Base-by-base conservation (phyloP, 306 rosid genomes). In the Prinsepia uniflora region DNA sequence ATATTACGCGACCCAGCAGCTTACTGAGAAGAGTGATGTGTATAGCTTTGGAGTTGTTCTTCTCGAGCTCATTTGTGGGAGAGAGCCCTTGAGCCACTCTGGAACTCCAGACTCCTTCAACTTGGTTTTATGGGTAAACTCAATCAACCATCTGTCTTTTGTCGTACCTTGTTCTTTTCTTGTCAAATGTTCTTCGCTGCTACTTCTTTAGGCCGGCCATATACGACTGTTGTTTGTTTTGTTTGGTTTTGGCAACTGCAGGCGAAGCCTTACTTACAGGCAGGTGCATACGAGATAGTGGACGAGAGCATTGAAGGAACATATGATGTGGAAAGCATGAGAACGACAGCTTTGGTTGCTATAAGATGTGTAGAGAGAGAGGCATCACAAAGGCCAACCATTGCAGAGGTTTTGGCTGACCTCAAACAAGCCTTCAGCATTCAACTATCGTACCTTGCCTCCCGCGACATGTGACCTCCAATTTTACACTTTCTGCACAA, bases 221-320 rank as follows among this genome's bases (percentile, higher is more conserved):
- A 13, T 14, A 12, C 24, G 18, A 58, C 6, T 24, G 11, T 69
- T 54, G 5, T 46, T n/a, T 19, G 36, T 4, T 15, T n/a, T 62
- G 24, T 52, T 53, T 42, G 15, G 15, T 19, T 5, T 46, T 47
- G 34, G 8, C 54, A 58, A 72, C 8, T 78, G 82, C 88, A 93
- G 98, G 98, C 98, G 68, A 93, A 88, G 75, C 98, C 98, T 0
- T 85, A 90, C 83, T 85, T 93, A 55, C 98, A 93, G 72, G 98
- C 97, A n/a, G 94, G 90, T 44, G 96, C 90, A 56, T 88, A 70
- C 50, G 94, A 93, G 81, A 84, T 90, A 20, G 97, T 90, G 70
- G 98, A 93, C 73, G 92, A 85, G 18, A 85, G 82, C 75, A 65
- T 93, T 58, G 73, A 72, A 58, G 92, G 83, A 75, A 82, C 63